Percentiles rank a stretch among this genome's conserved stretches.
phyloP scores from a whole-genome alignment of 2,329 filamentous ascomycete species.

The Monosporascus sp. region DNA sequence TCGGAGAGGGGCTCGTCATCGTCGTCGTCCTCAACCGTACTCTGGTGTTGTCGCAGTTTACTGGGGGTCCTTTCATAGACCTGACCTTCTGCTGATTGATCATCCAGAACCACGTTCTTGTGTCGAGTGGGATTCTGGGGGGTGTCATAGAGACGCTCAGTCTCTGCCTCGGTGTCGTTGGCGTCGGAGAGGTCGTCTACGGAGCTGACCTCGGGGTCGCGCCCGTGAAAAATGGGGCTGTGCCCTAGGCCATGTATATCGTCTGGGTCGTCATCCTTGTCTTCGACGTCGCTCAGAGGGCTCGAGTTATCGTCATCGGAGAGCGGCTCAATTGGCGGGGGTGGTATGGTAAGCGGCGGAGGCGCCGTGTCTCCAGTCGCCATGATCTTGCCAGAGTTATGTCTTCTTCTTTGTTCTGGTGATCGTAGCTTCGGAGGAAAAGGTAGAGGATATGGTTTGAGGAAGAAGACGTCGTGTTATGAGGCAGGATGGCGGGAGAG shows the following conservation, averaged over 20 bases:
- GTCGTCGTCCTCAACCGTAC: constrained; percentile 22
- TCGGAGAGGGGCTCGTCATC: constrained; percentile 32
- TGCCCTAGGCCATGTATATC: constrained; percentile 42
- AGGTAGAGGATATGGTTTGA: neutral
- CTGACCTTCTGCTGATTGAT: constrained; percentile 47
- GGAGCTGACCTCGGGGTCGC: constrained; percentile 27
- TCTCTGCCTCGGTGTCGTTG: constrained; percentile 81
- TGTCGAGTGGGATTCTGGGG: constrained; percentile 59
- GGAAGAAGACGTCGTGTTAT: neutral
- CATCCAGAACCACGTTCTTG: constrained; percentile 54
- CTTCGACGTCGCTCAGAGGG: constrained; percentile 87
- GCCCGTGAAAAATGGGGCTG: constrained; percentile 13
- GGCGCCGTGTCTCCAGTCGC: constrained; percentile 44
- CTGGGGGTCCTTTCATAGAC: constrained; percentile 65
- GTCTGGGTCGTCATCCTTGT: constrained; percentile 67
- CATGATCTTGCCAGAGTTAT: constrained; percentile 31
- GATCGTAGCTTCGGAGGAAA: neutral
- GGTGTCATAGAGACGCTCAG: constrained; percentile 87
- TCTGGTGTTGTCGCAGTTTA: constrained; percentile 55
- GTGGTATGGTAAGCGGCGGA: constrained; percentile 43
- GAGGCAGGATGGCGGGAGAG: neutral
- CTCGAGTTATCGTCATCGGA: constrained; percentile 70
- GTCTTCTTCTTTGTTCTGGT: neutral
- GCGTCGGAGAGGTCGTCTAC: constrained; percentile 54
- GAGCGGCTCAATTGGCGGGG: constrained; percentile 38